phyloP scores from a whole-genome alignment of 129 eudicot species.

The carrot (Daucus carota) region DNA sequence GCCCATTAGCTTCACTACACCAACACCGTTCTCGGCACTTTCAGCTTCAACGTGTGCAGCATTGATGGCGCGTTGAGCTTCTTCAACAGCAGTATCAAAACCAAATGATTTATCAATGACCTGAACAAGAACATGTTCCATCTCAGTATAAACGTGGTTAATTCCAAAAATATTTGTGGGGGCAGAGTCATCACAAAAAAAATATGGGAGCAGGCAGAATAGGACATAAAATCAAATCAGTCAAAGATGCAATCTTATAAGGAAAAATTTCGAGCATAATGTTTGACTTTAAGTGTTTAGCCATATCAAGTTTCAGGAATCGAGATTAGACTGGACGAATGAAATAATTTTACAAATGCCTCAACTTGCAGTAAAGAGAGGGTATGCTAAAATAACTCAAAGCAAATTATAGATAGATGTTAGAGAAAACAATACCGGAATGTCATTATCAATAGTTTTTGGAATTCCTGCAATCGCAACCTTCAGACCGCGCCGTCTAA shows the following conservation, averaged over 20 bases:
- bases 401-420: background rate
- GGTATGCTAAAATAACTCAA: background rate
- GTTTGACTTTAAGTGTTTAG: background rate
- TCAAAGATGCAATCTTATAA: background rate
- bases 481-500: conserved; percentile 72
- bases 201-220: background rate
- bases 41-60: conserved; percentile 96
- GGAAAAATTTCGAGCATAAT: background rate
- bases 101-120: conserved; percentile 94
- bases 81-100: conserved; percentile 98
- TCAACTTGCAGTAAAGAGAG: background rate
- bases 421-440: conserved; percentile 45
- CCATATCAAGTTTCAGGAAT: background rate
- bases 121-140: conserved; percentile 25
- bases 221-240: background rate
- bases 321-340: background rate
- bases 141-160: conserved; percentile 1
- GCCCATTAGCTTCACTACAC: conserved; percentile 93
- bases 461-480: conserved; percentile 88
- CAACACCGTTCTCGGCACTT: conserved; percentile 84
- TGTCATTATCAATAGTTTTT: conserved; percentile 83
- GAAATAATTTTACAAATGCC: background rate
- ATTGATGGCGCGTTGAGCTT: conserved; percentile 94
- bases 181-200: background rate
- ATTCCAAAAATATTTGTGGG: background rate